Evolutionary conservation across 1,284 basidiomycete species (phyloP).

Genomic region (Apiotrichum laibachii): DNA sequence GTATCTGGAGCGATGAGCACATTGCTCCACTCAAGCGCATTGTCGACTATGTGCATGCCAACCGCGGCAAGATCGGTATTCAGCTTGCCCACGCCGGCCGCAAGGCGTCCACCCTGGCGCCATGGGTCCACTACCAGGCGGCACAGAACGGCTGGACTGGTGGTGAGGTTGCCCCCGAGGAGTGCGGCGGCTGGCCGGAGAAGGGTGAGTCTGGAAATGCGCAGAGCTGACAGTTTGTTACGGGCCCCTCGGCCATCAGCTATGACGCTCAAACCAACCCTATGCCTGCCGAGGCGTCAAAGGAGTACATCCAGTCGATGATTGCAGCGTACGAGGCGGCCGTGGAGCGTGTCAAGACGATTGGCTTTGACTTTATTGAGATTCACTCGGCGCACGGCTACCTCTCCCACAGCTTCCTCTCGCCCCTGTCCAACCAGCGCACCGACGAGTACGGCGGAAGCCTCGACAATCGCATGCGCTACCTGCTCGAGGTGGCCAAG

Average conservation of each 20-base stretch:
- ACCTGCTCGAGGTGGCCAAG: constrained; percentile 61
- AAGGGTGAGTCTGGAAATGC: constrained; percentile 48
- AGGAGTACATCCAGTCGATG: constrained; percentile 60
- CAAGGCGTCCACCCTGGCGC: constrained; percentile 64
- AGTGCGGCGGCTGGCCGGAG: constrained; percentile 68
- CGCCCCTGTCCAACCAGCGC: constrained; percentile 67
- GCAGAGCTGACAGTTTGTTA: constrained; percentile 33
- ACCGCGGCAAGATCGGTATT: constrained; percentile 65
- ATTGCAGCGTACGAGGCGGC: constrained; percentile 67
- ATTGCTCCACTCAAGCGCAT: constrained; percentile 65
- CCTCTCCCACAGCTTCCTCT: constrained; percentile 62
- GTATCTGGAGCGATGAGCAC: constrained; percentile 73
- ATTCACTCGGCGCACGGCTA: constrained; percentile 73
- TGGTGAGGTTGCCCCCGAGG: constrained; percentile 46
- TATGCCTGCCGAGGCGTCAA: constrained; percentile 59
- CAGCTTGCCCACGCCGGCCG: constrained; percentile 76
- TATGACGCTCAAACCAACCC: constrained; percentile 56
- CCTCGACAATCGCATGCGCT: constrained; percentile 68
- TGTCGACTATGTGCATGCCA: constrained; percentile 70
- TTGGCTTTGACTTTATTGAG: constrained; percentile 78
- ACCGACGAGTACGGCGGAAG: constrained; percentile 69
- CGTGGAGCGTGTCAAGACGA: constrained; percentile 61
- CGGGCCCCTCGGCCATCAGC: constrained; percentile 60
- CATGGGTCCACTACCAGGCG: constrained; percentile 55
- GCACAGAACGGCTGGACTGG: constrained; percentile 38